Evolutionary conservation across 2,329 filamentous ascomycete genomes (phyloP).

Genomic region (Alternaria tenuissima): DNA sequence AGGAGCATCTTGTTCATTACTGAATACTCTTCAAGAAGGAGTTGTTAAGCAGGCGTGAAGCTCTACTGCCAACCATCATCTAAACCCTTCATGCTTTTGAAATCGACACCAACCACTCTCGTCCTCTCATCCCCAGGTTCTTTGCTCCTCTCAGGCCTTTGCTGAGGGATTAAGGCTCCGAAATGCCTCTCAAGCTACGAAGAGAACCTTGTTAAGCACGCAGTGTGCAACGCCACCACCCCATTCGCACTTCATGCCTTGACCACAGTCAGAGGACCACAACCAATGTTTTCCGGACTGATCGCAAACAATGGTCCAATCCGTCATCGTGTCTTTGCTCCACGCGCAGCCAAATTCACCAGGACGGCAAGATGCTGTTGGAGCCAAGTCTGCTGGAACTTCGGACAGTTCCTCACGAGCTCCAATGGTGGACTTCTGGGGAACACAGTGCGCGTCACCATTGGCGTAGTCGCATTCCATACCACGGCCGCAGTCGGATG

Average conservation of each 20-base stretch:
- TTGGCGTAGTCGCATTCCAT: background rate
- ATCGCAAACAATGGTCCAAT: constrained; percentile 8
- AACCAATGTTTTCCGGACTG: constrained; percentile 2
- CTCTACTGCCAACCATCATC: background rate
- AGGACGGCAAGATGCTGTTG: background rate
- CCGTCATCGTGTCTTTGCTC: background rate
- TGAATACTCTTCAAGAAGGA: background rate
- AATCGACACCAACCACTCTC: background rate
- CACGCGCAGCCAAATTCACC: constrained; percentile 1
- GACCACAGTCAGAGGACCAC: constrained; percentile 4
- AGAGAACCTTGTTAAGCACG: background rate
- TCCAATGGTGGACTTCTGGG: background rate
- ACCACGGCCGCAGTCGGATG: constrained; percentile 1
- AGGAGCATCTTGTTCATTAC: background rate
- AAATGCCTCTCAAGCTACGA: background rate
- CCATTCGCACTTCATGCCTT: background rate
- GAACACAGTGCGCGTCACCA: background rate
- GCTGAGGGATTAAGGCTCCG: background rate
- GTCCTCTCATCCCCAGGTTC: background rate
- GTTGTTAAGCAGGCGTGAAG: background rate
- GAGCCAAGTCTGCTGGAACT: background rate
- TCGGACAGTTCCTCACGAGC: background rate
- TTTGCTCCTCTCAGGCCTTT: background rate
- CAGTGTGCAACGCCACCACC: constrained; percentile 4
- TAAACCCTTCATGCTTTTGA: background rate